Base-by-base conservation (phyloP, 176 grass and related monocot species). In the Ensete ventricosum region DNA sequence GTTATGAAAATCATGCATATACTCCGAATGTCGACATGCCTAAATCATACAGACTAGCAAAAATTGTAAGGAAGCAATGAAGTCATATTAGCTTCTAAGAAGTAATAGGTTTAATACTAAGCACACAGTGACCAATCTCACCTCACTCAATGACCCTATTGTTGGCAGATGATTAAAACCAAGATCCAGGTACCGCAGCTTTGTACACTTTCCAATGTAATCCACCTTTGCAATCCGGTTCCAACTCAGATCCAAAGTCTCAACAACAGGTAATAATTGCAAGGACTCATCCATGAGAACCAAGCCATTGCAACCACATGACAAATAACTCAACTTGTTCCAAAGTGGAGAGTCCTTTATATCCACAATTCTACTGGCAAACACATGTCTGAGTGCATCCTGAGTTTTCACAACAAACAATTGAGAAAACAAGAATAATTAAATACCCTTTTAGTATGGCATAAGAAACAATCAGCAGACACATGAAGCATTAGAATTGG, bases 361-460 rank as follows among this genome's bases (percentile, higher is more conserved):
- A 71, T 99, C 90, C 82, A 85, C 78, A 77, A 99, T 93, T 93
- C 95, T 91, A 80, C 88, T 89, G 0, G 91, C 23, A 34, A 99
- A 94, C 68, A 99, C 82, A 94, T 99, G 90, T 76, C 95, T 94
- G 77, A 99, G 90, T 81, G 88, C 88, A 84, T 99, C 95, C 95
- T 99, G 87, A 69, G 27, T 53, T 77, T 49, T n/a, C 65, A 53
- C 1, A 71, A 81, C 19, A 72, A 23, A 50, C 0, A 53, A 14
- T 43, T 8, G 24, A 34, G 8, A 67, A 67, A 6, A 67, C 34
- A 34, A 67, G 26, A 11, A 67, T 6, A 1, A 3, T 67, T 4
- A 9, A 29, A 34, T 34, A 67, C 13, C 12, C 67, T 34, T 69
- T 69, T 50, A 69, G 11, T 69, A 23, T 69, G 67, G 2, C 67